phyloP scores from a whole-genome alignment of 1,284 basidiomycete species.

The Chiua sp. region DNA sequence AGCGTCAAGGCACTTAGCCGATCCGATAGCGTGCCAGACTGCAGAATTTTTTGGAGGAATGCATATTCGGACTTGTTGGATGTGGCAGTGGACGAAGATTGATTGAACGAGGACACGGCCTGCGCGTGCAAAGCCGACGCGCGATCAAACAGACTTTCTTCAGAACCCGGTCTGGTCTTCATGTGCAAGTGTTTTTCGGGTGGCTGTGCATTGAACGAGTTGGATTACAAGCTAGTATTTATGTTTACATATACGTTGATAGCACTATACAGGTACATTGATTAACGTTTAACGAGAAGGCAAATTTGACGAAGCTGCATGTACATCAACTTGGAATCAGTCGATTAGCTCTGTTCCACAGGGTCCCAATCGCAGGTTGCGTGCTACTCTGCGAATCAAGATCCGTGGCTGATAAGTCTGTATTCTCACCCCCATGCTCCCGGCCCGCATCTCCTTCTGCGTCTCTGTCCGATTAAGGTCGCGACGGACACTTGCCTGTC shows the following conservation, averaged over 20 bases:
- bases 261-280: no score
- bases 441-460: not conserved
- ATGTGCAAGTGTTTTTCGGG: not conserved
- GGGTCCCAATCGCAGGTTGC: not conserved
- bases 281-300: no score
- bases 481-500: no score
- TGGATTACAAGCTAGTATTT: no score
- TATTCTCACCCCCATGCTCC: no score
- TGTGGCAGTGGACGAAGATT: constrained; percentile 46
- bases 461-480: no score
- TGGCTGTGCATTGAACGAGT: not conserved
- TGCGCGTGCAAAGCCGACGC: constrained; percentile 57
- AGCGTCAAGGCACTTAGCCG: constrained; percentile 92
- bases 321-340: not conserved
- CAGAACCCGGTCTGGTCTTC: not conserved
- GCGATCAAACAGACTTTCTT: constrained; percentile 44
- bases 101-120: constrained; percentile 52
- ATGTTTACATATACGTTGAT: no score
- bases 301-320: no score
- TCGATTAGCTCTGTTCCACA: not conserved
- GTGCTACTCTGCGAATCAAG: no score
- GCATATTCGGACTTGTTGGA: constrained; percentile 64
- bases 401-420: no score
- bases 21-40: constrained; percentile 92
- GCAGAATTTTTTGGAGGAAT: constrained; percentile 86